A percentile compares a stretch with the other conserved stretches of the same genome.
Conservation (phyloP, 805 yeast genomes). For the Suhomyces xylopsoci region DNA sequence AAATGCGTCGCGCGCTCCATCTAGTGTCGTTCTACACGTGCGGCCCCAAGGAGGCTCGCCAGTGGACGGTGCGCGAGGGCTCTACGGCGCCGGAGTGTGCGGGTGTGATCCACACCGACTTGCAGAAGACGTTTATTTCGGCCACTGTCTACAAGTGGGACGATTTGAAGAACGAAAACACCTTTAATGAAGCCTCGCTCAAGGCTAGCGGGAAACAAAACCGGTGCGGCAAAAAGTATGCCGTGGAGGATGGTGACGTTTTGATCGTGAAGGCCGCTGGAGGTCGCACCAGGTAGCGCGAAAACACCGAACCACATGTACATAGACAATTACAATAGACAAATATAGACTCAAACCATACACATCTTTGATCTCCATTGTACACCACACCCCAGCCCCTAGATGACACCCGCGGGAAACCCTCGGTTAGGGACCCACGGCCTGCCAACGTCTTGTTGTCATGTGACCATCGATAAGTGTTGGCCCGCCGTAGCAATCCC, state of each 20-base stretch:
- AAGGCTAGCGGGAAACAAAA: constrained; percentile 57
- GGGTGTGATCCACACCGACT: constrained; percentile 82
- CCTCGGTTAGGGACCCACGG: neutral
- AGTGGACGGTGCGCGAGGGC: constrained; percentile 81
- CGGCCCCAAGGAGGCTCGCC: constrained; percentile 80
- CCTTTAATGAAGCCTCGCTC: constrained; percentile 50
- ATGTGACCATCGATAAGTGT: neutral
- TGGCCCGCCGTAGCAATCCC: neutral
- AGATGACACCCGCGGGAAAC: neutral
- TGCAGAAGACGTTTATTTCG: constrained; percentile 74
- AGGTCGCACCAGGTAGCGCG: constrained; percentile 40
- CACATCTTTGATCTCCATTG: neutral
- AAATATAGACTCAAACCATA: neutral
- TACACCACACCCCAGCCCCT: neutral
- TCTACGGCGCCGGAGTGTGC: constrained; percentile 87
- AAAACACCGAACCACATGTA: neutral
- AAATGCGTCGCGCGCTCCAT: constrained; percentile 65
- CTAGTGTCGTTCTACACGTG: constrained; percentile 85
- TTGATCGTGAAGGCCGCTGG: constrained; percentile 70
- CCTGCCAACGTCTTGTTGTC: neutral
- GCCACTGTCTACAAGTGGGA: constrained; percentile 71
- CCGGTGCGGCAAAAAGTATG: constrained; percentile 73
- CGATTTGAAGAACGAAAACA: constrained; percentile 45
- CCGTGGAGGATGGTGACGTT: constrained; percentile 83
- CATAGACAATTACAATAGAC: neutral